phyloP scores from a whole-genome alignment of 2,329 filamentous ascomycete species.

The Sclerotinia trifoliorum region DNA sequence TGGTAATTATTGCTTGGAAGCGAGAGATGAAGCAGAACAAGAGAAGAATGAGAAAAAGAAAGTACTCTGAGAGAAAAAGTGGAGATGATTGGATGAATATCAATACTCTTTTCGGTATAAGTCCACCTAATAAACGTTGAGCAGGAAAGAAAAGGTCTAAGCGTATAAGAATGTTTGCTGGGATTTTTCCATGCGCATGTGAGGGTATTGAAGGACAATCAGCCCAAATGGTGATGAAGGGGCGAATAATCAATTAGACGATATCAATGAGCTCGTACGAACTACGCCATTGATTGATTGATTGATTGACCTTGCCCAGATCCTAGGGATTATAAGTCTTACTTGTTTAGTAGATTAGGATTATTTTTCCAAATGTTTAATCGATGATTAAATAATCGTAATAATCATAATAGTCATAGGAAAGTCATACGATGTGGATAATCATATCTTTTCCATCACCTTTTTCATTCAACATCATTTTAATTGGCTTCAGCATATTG shows the following conservation, averaged over 20 bases:
- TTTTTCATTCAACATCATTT: neutral
- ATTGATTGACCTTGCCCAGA: no score
- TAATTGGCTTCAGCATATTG: neutral
- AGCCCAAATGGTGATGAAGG: neutral
- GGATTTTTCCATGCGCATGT: neutral
- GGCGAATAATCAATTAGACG: neutral
- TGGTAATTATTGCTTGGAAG: neutral
- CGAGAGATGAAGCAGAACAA: slow-evolving; percentile 7
- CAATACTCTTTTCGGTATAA: neutral
- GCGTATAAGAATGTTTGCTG: neutral
- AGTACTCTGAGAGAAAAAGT: neutral
- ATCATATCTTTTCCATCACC: neutral
- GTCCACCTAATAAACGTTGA: neutral
- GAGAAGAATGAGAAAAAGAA: neutral
- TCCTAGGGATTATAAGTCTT: neutral
- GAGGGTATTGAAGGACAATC: neutral
- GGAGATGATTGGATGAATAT: neutral
- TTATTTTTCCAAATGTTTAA: neutral
- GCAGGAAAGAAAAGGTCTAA: neutral
- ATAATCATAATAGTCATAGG: no score
- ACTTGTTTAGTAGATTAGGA: neutral
- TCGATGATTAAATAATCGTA: no score
- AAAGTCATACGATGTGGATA: neutral
- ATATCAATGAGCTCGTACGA: slow-evolving; percentile 2
- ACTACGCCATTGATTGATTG: neutral